Evolutionary conservation across 2,329 filamentous ascomycete species (phyloP), one percentile per base, ranked within the genome.

Genomic region (Hymenoscyphus scutula): DNA sequence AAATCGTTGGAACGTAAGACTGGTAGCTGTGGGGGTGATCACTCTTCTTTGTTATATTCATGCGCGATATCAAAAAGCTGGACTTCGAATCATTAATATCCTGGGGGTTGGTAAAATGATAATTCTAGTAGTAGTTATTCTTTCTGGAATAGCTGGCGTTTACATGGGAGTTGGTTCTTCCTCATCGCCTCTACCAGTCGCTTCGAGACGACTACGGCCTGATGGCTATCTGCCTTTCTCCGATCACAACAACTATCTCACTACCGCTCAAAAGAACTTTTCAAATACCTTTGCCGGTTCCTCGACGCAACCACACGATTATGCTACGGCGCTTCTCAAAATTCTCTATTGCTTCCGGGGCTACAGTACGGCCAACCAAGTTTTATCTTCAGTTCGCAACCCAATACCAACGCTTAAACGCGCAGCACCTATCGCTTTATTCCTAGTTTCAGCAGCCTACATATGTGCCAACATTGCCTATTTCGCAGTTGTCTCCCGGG

Each of bases 361-460:
- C 54, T 83, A 82, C 73, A 80, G 78, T 71, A 83, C 81, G 53
- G 81, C 81, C 58, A 84, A 84, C 71, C 80, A 83, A 64, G 82
- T 83, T 15, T 74, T 87, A 65, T 82, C 79, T 58, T 83, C 85
- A 73, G 82, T 84, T 27, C 80, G 77, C 63, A 80, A 85, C 68
- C 84, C 84, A 0, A 78, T 82, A n/a, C 79, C 78, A 37, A 87
- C 84, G 0, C 76, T 88, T 58, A 83, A 82, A 68, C 77, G 83
- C 38, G 84, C 83, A 0, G 82, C 82, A 0, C 82, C 84, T 0
- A 66, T 82, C 2, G 84, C 83, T 0, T 78, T 87, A 8, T 74
- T 75, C n/a, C n/a, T 59, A 7, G 41, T 59, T 7, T 37, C 45
- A 29, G 17, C 48, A 11, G 45, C 48, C 5, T 59, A 59, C 17